Base-by-base conservation (phyloP, 176 grass and related monocot genomes). In the Pontederia paniculata region DNA sequence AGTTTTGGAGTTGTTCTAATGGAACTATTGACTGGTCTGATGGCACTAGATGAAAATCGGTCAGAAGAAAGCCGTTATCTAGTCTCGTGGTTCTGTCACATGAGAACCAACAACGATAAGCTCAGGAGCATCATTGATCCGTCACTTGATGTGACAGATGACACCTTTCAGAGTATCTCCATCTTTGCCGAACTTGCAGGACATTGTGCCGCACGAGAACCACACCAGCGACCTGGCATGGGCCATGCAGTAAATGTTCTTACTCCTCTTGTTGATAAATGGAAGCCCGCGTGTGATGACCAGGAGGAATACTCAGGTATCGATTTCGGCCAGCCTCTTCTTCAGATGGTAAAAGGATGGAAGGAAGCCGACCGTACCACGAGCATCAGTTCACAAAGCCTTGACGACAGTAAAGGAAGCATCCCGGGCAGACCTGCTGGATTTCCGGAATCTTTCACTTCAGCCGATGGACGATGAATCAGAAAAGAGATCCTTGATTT, bases 271-370 rank as follows among this genome's bases (percentile, higher is more conserved):
- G 86, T 88, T 22, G 93, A 97, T 74, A 97, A 90, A 52, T 97
- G 93, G 93, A 97, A 66, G 64, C 93, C 93, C 4, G 58, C 47
- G 2, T 81, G 56, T 46, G 75, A 90, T 18, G 80, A 88, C 21
- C 68, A 78, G 0, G 86, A 97, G 52, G 93, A 90, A 37, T 88
- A 84, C 68, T 73, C 84, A 57, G 93, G 86, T 55, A 86, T 91
- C 13, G 93, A 97, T 69, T 61, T 97, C 17, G 75, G 85, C 54
- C 83, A 78, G 57, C 93, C 93, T 10, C 78, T 98, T 48, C 81
- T 93, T 46, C 87, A 93, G 66, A 98, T 93, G 87, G 94, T 98
- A 28, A 98, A 98, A 50, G 81, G 80, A 2, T 91, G 86, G 93
- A 86, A 97, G 67, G 83, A 77, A n/a, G 78, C 86, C 9, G 93